Percentiles rank a stretch among this genome's conserved stretches.
Conservation (phyloP, 225 moss, liverwort and hornwort genomes). For the Sphagnum contortum region DNA sequence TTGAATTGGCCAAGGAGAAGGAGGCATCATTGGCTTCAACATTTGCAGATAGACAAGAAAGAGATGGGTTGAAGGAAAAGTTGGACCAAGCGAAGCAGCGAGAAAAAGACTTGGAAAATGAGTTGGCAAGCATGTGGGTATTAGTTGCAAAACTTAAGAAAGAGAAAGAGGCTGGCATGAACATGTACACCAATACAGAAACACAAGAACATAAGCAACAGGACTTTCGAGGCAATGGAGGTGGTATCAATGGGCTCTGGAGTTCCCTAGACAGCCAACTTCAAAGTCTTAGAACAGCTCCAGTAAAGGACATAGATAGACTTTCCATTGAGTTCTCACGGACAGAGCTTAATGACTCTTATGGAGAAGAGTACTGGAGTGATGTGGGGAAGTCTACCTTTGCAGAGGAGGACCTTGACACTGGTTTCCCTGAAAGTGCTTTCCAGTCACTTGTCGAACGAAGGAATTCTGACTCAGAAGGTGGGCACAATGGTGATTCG, state of each 20-base stretch:
- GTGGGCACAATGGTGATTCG: conserved; percentile 19
- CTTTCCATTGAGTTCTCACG: conserved; percentile 21
- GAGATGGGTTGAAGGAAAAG: conserved; percentile 41
- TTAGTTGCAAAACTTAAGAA: conserved; percentile 84
- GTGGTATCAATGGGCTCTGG: conserved; percentile 12
- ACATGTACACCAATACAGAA: conserved; percentile 10
- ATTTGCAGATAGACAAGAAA: conserved; percentile 54
- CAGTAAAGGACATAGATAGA: conserved; percentile 22
- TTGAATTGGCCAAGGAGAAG: conserved; percentile 47
- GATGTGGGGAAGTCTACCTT: conserved; percentile 26
- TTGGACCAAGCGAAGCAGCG: conserved; percentile 75
- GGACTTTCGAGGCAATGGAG: conserved; percentile 25
- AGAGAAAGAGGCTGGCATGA: conserved; percentile 43
- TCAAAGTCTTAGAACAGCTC: conserved; percentile 15
- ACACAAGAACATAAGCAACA: conserved; percentile 14
- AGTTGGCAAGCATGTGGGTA: conserved; percentile 98
- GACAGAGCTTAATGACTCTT: conserved; percentile 36
- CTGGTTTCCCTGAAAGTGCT: conserved; percentile 17
- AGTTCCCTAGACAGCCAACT: conserved; percentile 13
- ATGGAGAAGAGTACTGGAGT: conserved; percentile 54
- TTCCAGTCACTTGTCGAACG: conserved; percentile 27
- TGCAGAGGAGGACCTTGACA: conserved; percentile 18
- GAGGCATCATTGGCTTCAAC: conserved; percentile 45
- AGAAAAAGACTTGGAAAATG: conserved; percentile 76
- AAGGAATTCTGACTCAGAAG: conserved; percentile 24